Base-by-base conservation (phyloP, 441 rosid genomes). In the Gossypium gossypioides region DNA sequence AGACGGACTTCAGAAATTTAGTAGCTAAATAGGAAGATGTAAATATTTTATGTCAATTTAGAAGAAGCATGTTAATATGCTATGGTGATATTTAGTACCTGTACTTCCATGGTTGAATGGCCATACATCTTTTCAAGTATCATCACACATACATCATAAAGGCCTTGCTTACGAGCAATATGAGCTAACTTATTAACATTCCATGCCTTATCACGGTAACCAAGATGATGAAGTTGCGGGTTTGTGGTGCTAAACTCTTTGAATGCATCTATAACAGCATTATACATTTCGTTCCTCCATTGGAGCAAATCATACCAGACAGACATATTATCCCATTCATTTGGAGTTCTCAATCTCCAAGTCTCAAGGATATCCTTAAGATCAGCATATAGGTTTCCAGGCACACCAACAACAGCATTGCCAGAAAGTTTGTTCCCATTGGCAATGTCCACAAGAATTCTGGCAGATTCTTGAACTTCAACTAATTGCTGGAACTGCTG, bases 221-320 rank as follows among this genome's bases (percentile, higher is more conserved):
- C 99, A 77, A 96, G 99, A 81, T 91, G 97, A 83, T 91, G 89
- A 74, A 96, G 98, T 78, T 85, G 96, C 51, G 93, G 82, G 82
- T 92, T 96, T 74, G 92, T 65, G 75, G 81, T 78, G 55, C 65
- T 77, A 54, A 88, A 83, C 69, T 95, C 99, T 86, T 95, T 95
- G 81, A 95, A 95, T 32, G 98, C 95, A 76, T 95, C 99, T 56
- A 92, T 91, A 22, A 89, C 95, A 77, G 88, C 83, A 78, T 86
- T 95, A 82, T 92, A 95, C 85, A 91, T 92, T 85, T 95, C 98
- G 79, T 95, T 95, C 78, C 99, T 90, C 99, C 99, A 95, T 72
- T 91, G 97, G 72, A 96, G 90, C 84, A 91, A 83, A 84, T 96
- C 98, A 85, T 85, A 96, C 99, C 98, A 96, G 66, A 89, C 82